phyloP scores from a whole-genome alignment of 2,329 filamentous ascomycete species.

The Beauveria sp. region DNA sequence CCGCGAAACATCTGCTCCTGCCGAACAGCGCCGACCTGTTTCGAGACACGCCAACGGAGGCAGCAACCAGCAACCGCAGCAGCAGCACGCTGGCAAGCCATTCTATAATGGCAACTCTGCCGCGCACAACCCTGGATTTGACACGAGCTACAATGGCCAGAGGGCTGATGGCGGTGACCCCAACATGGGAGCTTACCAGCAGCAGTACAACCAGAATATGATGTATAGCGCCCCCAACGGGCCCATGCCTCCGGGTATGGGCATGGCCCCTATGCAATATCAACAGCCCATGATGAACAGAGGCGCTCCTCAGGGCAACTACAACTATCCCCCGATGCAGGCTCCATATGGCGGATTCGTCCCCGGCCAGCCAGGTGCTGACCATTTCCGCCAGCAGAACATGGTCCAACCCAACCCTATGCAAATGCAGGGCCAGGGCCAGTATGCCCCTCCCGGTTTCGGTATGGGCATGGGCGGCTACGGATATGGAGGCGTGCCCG shows the following conservation, averaged over 20 bases:
- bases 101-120: slow-evolving; percentile 44
- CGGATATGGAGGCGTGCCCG: slow-evolving; percentile 36
- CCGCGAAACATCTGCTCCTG: slow-evolving; percentile 36
- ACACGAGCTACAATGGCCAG: slow-evolving; percentile 44
- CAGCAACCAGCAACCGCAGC: slow-evolving; percentile 33
- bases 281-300: slow-evolving; percentile 52
- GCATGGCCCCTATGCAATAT: slow-evolving; percentile 48
- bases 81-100: slow-evolving; percentile 36
- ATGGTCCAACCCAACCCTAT: slow-evolving; percentile 42
- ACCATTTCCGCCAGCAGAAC: slow-evolving; percentile 48
- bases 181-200: slow-evolving; percentile 41
- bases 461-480: slow-evolving; percentile 39
- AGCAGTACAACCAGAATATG: slow-evolving; percentile 41
- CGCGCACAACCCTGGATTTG: slow-evolving; percentile 36
- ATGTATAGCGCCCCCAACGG: slow-evolving; percentile 43
- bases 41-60: slow-evolving; percentile 44
- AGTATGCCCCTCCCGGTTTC: slow-evolving; percentile 44
- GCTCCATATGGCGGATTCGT: slow-evolving; percentile 45
- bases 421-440: slow-evolving; percentile 36
- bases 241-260: slow-evolving; percentile 38
- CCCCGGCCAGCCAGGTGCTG: slow-evolving; percentile 40
- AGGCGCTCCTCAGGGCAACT: slow-evolving; percentile 44
- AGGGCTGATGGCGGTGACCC: slow-evolving; percentile 46
- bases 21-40: slow-evolving; percentile 33
- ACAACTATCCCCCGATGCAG: slow-evolving; percentile 50